These are phyloP conservation scores for Talaromyces sp. DNA, from an alignment of 2,329 filamentous ascomycete species.

Conservation along the genomic window DNA sequence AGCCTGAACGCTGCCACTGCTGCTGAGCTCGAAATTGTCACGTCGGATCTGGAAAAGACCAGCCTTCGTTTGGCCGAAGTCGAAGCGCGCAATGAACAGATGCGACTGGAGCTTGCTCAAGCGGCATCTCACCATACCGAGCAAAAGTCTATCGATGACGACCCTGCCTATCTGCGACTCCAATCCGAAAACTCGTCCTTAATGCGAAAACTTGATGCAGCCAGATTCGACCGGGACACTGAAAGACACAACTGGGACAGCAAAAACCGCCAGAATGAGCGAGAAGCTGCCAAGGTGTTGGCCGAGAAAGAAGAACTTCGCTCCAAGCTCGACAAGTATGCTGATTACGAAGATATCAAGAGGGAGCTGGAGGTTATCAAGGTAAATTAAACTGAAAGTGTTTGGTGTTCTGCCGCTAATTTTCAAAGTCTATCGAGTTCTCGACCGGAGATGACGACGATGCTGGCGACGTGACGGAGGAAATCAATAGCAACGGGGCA, in stretches of 20 bases:
- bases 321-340: slow-evolving; percentile 78
- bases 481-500: slow-evolving; percentile 21
- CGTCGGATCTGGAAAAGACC: slow-evolving; percentile 84
- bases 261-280: slow-evolving; percentile 71
- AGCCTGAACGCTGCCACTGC: slow-evolving; percentile 65
- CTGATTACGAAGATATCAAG: slow-evolving; percentile 93
- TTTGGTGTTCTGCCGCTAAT: slow-evolving; percentile 4
- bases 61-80: slow-evolving; percentile 82
- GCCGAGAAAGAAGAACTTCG: slow-evolving; percentile 77
- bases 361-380: slow-evolving; percentile 94
- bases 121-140: slow-evolving; percentile 66
- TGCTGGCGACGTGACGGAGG: slow-evolving; percentile 39
- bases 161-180: slow-evolving; percentile 80
- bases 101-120: slow-evolving; percentile 85
- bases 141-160: slow-evolving; percentile 71
- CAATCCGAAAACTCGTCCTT: slow-evolving; percentile 91
- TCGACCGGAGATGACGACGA: slow-evolving; percentile 77
- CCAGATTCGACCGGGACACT: slow-evolving; percentile 75
- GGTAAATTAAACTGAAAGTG: slow-evolving; percentile 28
- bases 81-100: slow-evolving; percentile 88
- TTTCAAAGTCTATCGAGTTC: slow-evolving; percentile 79
- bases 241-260: slow-evolving; percentile 71
- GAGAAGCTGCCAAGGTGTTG: slow-evolving; percentile 68
- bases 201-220: slow-evolving; percentile 78
- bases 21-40: slow-evolving; percentile 90